Evolutionary conservation across 2,329 filamentous ascomycete genomes (phyloP).

Genomic region (Xylaria sp.): DNA sequence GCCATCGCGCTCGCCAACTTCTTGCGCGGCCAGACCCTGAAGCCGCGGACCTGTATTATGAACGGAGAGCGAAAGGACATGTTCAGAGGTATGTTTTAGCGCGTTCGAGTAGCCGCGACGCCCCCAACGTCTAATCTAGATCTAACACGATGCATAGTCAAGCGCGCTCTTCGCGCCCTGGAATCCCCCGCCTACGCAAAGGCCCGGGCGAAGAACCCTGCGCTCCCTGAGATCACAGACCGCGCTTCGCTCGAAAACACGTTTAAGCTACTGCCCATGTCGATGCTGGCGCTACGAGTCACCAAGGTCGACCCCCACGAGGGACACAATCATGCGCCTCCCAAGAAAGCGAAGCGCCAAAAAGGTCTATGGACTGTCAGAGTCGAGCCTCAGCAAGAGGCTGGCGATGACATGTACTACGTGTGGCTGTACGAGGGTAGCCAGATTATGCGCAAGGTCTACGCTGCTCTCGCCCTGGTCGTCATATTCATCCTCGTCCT

Average conservation of each 20-base stretch:
- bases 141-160: slow-evolving; percentile 64
- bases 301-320: slow-evolving; percentile 79
- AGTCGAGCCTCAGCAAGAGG: slow-evolving; percentile 95
- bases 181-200: slow-evolving; percentile 90
- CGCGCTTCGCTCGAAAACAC: slow-evolving; percentile 87
- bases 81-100: slow-evolving; percentile 76
- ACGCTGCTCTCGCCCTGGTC: slow-evolving; percentile 81
- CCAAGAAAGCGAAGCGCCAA: slow-evolving; percentile 81
- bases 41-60: slow-evolving; percentile 87
- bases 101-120: no score
- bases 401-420: slow-evolving; percentile 86
- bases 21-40: slow-evolving; percentile 81
- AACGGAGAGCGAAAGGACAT: slow-evolving; percentile 98
- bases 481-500: slow-evolving; percentile 88
- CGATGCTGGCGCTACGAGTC: slow-evolving; percentile 90
- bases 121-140: slow-evolving; percentile 24
- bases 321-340: slow-evolving; percentile 68
- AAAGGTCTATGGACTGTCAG: slow-evolving; percentile 97
- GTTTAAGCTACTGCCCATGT: slow-evolving; percentile 94
- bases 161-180: slow-evolving; percentile 90
- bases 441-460: slow-evolving; percentile 92
- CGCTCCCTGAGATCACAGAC: slow-evolving; percentile 86
- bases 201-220: slow-evolving; percentile 85
- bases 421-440: slow-evolving; percentile 95
- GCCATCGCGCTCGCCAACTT: slow-evolving; percentile 90